Conservation (phyloP, 192 early-diverging fungal species). For the Entomortierella chlamydospora region DNA sequence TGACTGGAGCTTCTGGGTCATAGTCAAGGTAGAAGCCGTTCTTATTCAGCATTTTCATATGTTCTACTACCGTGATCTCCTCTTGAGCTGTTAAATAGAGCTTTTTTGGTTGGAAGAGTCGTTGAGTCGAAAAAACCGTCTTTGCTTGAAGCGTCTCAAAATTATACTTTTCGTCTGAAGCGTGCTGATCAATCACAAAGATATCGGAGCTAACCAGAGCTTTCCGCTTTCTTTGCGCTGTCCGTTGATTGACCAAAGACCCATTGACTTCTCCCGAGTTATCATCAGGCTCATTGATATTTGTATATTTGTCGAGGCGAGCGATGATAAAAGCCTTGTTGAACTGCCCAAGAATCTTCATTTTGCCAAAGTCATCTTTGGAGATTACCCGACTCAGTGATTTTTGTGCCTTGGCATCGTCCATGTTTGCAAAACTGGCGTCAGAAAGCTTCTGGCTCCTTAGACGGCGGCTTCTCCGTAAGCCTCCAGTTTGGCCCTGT, state of each 20-base stretch:
- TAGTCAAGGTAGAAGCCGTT: constrained; percentile 88
- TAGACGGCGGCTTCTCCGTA: constrained; percentile 8
- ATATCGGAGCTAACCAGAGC: constrained; percentile 67
- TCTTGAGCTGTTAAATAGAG: constrained; percentile 82
- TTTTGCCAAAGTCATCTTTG: constrained; percentile 84
- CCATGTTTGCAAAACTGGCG: constrained; percentile 56
- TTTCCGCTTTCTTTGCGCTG: neutral
- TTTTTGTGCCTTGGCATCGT: constrained; percentile 60
- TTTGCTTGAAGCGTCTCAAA: constrained; percentile 85
- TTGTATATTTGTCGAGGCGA: constrained; percentile 60
- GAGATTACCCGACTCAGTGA: constrained; percentile 67
- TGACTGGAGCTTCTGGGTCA: constrained; percentile 67
- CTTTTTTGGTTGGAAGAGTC: constrained; percentile 72
- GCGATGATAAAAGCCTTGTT: constrained; percentile 96
- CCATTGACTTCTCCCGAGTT: neutral
- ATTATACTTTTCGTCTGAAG: constrained; percentile 97
- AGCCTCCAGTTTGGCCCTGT: constrained; percentile 15
- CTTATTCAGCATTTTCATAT: constrained; percentile 71
- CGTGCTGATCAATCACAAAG: constrained; percentile 98
- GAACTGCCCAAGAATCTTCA: constrained; percentile 95
- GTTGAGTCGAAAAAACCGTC: constrained; percentile 72
- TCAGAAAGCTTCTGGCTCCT: constrained; percentile 27
- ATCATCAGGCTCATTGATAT: neutral
- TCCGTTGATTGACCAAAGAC: neutral
- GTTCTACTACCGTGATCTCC: constrained; percentile 83